These are phyloP conservation scores for Fusarium marasasianum DNA, from an alignment of 2,329 filamentous ascomycete genomes.

Conservation along the genomic window DNA sequence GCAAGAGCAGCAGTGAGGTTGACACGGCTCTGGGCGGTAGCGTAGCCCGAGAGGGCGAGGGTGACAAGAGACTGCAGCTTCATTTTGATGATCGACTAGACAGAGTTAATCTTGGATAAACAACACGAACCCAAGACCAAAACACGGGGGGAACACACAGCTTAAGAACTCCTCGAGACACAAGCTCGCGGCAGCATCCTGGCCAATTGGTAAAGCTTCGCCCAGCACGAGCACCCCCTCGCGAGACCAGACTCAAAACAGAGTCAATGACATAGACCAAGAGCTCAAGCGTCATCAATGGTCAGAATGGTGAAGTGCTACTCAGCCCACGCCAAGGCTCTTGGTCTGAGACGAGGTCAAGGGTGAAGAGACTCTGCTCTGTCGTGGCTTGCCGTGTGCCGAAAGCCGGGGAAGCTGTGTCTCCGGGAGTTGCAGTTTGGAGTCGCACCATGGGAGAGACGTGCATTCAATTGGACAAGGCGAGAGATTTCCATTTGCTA, in stretches of 20 bases:
- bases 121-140: neutral
- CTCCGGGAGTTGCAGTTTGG: conserved; percentile 4
- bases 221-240: conserved; percentile 2
- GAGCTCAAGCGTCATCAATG: conserved; percentile 25
- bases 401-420: conserved; percentile 9
- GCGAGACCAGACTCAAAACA: conserved; percentile 22
- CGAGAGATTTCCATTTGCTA: conserved; percentile 19
- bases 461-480: conserved; percentile 19
- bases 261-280: conserved; percentile 42
- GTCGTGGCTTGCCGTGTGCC: conserved; percentile 21
- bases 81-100: conserved; percentile 27
- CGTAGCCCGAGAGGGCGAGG: conserved; percentile 34
- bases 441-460: neutral
- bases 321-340: conserved; percentile 25
- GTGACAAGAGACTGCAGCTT: conserved; percentile 32
- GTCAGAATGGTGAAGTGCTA: conserved; percentile 14
- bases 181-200: conserved; percentile 6
- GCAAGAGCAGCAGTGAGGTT: conserved; percentile 39
- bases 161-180: conserved; percentile 11
- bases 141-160: neutral
- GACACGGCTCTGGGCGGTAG: conserved; percentile 32
- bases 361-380: neutral
- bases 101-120: conserved; percentile 2
- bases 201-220: conserved; percentile 21
- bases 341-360: neutral